These are phyloP conservation scores for Moricandia moricandioides DNA, from an alignment of 345 rosid genomes.

Conservation along the genomic window DNA sequence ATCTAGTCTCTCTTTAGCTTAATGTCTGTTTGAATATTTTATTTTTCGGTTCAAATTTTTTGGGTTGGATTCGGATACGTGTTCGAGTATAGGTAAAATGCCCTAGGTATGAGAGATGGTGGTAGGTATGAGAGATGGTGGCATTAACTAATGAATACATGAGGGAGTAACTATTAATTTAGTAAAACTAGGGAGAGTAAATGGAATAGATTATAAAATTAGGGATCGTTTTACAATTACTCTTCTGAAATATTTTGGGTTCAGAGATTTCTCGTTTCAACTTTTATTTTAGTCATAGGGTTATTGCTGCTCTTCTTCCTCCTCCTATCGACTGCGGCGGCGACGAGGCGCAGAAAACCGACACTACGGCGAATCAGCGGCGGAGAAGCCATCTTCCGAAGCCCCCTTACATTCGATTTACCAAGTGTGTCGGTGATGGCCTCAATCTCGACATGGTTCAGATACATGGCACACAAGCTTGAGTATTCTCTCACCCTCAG, in stretches of 20 bases:
- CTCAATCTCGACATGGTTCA: constrained; percentile 69
- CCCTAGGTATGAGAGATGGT: too few species aligned
- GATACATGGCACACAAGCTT: constrained; percentile 66
- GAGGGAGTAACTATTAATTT: too few species aligned
- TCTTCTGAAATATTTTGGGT: not conserved
- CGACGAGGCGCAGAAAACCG: constrained; percentile 23
- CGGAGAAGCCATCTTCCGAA: constrained; percentile 11
- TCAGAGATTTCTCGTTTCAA: constrained; percentile 12
- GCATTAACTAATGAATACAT: too few species aligned
- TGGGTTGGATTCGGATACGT: too few species aligned
- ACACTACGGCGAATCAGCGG: constrained; percentile 3
- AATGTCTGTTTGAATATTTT: too few species aligned
- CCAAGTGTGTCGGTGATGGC: constrained; percentile 47
- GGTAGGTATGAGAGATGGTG: too few species aligned
- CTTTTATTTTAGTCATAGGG: constrained; percentile 7
- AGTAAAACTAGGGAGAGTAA: too few species aligned
- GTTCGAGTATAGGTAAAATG: too few species aligned
- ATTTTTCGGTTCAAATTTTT: too few species aligned
- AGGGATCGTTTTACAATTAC: too few species aligned
- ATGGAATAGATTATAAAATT: too few species aligned
- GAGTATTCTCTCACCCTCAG: constrained; percentile 62
- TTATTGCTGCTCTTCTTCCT: constrained; percentile 5
- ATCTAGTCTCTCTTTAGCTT: too few species aligned
- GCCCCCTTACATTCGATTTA: not conserved
- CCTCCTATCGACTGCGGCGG: constrained; percentile 27